phyloP scores from a whole-genome alignment of 2,329 filamentous ascomycete species.

The Bretziella fagacearum region DNA sequence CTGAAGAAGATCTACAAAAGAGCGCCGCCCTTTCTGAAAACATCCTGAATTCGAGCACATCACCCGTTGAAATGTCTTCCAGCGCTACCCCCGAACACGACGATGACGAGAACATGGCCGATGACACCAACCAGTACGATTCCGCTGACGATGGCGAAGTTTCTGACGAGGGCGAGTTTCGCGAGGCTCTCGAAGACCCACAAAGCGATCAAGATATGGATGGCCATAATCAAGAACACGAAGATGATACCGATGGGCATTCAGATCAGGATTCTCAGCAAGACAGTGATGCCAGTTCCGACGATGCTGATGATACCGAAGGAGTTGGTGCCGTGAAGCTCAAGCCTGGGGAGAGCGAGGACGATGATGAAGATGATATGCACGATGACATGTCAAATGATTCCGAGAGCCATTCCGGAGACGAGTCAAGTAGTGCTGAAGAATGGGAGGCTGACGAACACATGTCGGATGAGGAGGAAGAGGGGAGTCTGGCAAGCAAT shows the following conservation, averaged over 20 bases:
- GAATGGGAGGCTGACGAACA: constrained; percentile 43
- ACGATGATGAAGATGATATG: constrained; percentile 21
- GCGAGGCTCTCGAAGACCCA: constrained; percentile 21
- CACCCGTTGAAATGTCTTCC: not conserved
- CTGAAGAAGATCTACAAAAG: constrained; percentile 41
- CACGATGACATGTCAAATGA: not conserved
- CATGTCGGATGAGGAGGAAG: constrained; percentile 36
- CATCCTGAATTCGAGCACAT: not conserved
- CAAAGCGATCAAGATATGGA: constrained; percentile 18
- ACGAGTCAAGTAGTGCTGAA: constrained; percentile 37
- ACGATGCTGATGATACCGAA: constrained; percentile 8
- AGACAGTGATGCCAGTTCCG: constrained; percentile 16
- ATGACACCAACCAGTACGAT: constrained; percentile 6
- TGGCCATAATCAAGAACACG: constrained; percentile 20
- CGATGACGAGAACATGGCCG: constrained; percentile 17
- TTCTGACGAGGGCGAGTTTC: constrained; percentile 27
- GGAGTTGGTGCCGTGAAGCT: constrained; percentile 8
- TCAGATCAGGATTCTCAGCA: constrained; percentile 19
- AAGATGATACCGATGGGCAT: constrained; percentile 22
- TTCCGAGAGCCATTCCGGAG: constrained; percentile 19
- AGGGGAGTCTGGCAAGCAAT: constrained; percentile 33
- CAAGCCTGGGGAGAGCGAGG: constrained; percentile 18
- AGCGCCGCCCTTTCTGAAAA: constrained; percentile 35
- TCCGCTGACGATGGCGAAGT: constrained; percentile 29
- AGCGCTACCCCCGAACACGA: constrained; percentile 18